Evolutionary conservation across 2,329 filamentous ascomycete species (phyloP).

Genomic region (Penicillium sp.): DNA sequence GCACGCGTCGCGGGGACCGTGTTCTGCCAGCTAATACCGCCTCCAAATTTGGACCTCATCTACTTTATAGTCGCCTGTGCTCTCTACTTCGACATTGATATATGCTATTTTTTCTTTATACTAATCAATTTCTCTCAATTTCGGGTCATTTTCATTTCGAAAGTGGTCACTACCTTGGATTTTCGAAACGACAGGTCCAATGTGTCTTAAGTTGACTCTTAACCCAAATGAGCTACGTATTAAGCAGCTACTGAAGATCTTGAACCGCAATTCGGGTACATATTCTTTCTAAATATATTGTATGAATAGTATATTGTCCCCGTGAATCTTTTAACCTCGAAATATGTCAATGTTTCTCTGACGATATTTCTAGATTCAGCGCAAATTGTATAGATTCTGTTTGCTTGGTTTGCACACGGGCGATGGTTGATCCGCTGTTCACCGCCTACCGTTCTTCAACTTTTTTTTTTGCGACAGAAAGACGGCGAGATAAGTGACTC

Average conservation of each 20-base stretch:
- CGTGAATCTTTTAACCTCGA: neutral
- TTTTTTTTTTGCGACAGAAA: conserved; percentile 25
- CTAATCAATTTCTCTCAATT: neutral
- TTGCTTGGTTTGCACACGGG: conserved; percentile 27
- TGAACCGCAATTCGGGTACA: neutral
- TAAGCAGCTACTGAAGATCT: neutral
- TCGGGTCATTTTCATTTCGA: neutral
- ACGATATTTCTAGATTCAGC: neutral
- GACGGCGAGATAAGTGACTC: conserved; percentile 11
- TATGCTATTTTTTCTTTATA: neutral
- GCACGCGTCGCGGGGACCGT: conserved; percentile 36
- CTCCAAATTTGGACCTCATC: neutral
- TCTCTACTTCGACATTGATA: neutral
- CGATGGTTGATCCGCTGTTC: conserved; percentile 12
- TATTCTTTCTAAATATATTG: too few relatives aligned
- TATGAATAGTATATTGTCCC: neutral
- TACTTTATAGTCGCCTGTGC: neutral
- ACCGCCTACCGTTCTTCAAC: conserved; percentile 19
- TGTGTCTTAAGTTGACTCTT: too few relatives aligned
- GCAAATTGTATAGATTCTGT: conserved; percentile 11
- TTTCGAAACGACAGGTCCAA: neutral
- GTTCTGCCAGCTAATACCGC: neutral
- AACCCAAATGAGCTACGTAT: neutral
- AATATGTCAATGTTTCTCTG: neutral
- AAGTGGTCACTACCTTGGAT: accelerated